Evolutionary conservation across 2,329 filamentous ascomycete species (phyloP), one percentile per base, ranked within the genome.

Genomic region (Gnomoniopsis smithogilvyi): DNA sequence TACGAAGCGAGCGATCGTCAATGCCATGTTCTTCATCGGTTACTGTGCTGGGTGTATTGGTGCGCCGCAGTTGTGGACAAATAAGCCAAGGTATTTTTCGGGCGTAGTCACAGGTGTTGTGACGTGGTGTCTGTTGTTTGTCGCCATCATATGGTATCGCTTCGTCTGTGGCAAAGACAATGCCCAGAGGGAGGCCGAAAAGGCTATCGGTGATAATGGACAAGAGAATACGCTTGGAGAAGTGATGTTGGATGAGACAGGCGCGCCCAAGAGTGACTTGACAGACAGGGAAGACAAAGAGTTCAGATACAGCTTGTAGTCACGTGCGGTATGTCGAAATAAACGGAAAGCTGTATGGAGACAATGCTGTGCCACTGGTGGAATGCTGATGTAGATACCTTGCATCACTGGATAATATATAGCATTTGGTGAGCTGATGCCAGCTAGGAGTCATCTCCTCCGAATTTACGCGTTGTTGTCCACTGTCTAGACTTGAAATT

Each of bases 11-110:
- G 69, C 77, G 10, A 69, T 77, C 3, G 74, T 78, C 30, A 79
- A 75, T 53, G 72, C 74, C 6, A 71, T 80, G 65, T 81, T 80
- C 66, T 81, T 81, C 67, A 76, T 81, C 26, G 77, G 76, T 0
- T 81, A 81, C 64, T 78, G 75, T 47, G 74, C 72, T 4, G 77
- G 76, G 1, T 76, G 76, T 63, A 79, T 80, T 54, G 76, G 69
- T 0, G 68, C 69, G 1, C 78, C 79, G n/a, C 78, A 82, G 65
- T 70, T 80, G 1, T 81, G 78, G 78, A 76, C 74, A 1, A 64
- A 73, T 24, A 69, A 67, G 51, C 76, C 78, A 12, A 67, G 76
- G 14, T 81, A 80, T 62, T 72, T 73, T 10, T 70, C 73, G n/a
- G 79, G 79, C 19, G 73, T 80, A 10, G 74, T 81, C 17, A 75